phyloP scores from a whole-genome alignment of 2,329 filamentous ascomycete genomes.

The Claviceps purpurea region DNA sequence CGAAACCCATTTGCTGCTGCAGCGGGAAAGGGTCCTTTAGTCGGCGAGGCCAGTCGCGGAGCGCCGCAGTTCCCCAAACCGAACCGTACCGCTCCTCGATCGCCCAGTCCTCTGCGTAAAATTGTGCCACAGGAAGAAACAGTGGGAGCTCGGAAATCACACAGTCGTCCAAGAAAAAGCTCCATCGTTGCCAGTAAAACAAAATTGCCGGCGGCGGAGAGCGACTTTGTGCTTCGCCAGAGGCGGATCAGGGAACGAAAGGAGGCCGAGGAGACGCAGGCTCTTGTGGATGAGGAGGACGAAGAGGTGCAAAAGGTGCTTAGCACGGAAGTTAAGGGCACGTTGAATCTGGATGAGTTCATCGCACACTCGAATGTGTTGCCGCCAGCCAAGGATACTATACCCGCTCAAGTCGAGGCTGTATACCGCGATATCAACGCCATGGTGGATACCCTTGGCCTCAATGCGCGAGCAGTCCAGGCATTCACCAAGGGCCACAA shows the following conservation, averaged over 20 bases:
- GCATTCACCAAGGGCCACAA: constrained; percentile 56
- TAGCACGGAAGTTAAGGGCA: constrained; percentile 45
- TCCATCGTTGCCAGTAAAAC: constrained; percentile 28
- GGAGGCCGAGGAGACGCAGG: constrained; percentile 42
- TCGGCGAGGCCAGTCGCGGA: constrained; percentile 39
- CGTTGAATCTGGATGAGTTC: constrained; percentile 51
- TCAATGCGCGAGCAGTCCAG: constrained; percentile 60
- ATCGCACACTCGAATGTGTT: constrained; percentile 46
- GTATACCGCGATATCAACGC: constrained; percentile 74
- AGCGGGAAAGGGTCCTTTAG: constrained; percentile 31
- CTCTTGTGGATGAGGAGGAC: constrained; percentile 55
- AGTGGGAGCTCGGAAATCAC: constrained; percentile 27
- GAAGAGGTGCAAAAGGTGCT: constrained; percentile 53
- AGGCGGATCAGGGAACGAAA: constrained; percentile 38
- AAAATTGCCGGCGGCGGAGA: constrained; percentile 22
- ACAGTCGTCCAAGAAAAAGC: constrained; percentile 22
- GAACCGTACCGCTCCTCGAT: constrained; percentile 47
- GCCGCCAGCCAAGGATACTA: constrained; percentile 39
- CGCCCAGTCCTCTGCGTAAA: constrained; percentile 56
- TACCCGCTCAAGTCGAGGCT: constrained; percentile 50
- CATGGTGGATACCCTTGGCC: constrained; percentile 85
- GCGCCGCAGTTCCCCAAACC: constrained; percentile 42
- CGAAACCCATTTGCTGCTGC: constrained; percentile 45
- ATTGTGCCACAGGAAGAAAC: constrained; percentile 40
- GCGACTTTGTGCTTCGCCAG: constrained; percentile 36